Conservation (phyloP, 1,284 basidiomycete genomes). For the Takashimella koratensis region DNA sequence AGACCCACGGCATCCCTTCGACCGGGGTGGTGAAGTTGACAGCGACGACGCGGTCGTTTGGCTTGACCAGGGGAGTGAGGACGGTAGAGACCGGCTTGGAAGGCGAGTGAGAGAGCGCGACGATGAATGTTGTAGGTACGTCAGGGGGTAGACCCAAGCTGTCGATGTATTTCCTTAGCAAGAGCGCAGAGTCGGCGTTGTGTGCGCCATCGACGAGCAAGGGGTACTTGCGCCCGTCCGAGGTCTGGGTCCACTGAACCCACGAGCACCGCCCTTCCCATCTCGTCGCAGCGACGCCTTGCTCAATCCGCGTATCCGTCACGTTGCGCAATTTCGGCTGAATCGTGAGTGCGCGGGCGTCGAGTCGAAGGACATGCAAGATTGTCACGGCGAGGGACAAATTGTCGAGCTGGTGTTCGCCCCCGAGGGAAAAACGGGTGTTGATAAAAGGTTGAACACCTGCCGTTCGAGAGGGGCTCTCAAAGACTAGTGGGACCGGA, state of each 20-base stretch:
- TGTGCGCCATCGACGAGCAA: conserved; percentile 92
- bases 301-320: conserved; percentile 53
- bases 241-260: conserved; percentile 49
- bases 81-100: conserved; percentile 71
- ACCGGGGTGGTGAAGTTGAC: conserved; percentile 65
- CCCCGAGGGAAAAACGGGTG: conserved; percentile 59
- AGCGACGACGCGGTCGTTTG: conserved; percentile 54
- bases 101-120: conserved; percentile 74
- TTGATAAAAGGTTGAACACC: conserved; percentile 12
- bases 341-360: conserved; percentile 42
- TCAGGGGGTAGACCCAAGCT: conserved; percentile 44
- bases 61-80: conserved; percentile 59
- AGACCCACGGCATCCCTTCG: conserved; percentile 89
- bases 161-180: conserved; percentile 68
- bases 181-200: conserved; percentile 75
- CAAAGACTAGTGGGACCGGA: conserved; percentile 9
- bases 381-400: conserved; percentile 65
- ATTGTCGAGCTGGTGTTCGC: conserved; percentile 79
- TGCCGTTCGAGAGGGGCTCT: conserved; percentile 3
- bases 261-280: conserved; percentile 88
- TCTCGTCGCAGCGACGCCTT: conserved; percentile 59
- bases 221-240: conserved; percentile 6
- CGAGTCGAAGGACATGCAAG: conserved; percentile 60
- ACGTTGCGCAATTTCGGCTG: conserved; percentile 47
- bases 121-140: conserved; percentile 58